Evolutionary conservation across 352 stramenopile genomes (phyloP), one percentile per base, ranked within the genome.

Genomic region (Globisporangium splendens): DNA sequence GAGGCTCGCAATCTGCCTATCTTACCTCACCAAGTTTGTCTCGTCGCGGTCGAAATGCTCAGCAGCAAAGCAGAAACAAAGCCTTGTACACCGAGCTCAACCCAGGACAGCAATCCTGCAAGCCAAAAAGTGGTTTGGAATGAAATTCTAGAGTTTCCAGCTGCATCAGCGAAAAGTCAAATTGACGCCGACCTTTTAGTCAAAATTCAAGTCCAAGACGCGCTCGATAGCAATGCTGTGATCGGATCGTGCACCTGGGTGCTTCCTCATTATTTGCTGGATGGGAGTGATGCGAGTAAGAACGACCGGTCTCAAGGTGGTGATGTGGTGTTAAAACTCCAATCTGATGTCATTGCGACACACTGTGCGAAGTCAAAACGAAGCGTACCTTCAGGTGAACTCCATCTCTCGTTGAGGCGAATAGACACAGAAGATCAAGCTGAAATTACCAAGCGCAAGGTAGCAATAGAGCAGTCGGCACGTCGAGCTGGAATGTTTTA

Each of bases 231-330:
- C 7, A 61, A 60, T 20, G 49, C 14, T 17, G 43, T 70, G 13
- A 58, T 70, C 12, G 71, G 68, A 2, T 55, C 44, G 0, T 77
- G 71, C 47, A 63, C 68, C 8, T 79, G 66, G 65, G 24, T 75
- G 8, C 46, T 75, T 17, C 68, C 71, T 20, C 51, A 48, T 39
- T 50, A 67, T 17, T 44, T 69, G 3, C n/a, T 76, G 1, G 39
- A 50, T 2, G 1, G 17, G 15, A 17, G 7, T 35, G 18, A 15
- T 33, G 18, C 33, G 31, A 10, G 31, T 33, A 8, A 22, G 12
- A 21, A 38, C 35, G 18, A 38, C 5, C 24, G 2, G 5, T 2
- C 24, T 14, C 21, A 22, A 0, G 31, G 18, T 15, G 56, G 43
- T 13, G 28, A 43, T 57, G 43, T 59, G 11, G 17, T 41, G 10